Evolutionary conservation across 169 alveolate genomes (phyloP), one percentile per base, ranked within the genome.

Genomic region (Plasmodium berghei): DNA sequence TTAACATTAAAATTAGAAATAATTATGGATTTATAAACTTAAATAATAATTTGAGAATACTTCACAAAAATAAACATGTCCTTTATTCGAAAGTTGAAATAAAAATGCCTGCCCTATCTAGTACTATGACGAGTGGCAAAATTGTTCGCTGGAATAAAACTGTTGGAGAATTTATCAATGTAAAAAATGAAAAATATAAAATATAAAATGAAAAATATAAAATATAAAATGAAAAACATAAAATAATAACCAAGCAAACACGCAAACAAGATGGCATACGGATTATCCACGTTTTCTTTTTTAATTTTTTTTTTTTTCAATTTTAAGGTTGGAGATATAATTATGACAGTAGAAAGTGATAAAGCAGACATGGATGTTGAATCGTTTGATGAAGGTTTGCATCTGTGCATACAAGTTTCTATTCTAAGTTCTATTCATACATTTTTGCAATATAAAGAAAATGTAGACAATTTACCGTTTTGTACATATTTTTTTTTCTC

Each of bases 101-200:
- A 12, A 86, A 69, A 24, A 93, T 93, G 95, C 95, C 95, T 12
- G 93, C 95, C 9, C 72, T 93, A 20, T 85, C 93, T 58, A 93
- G 95, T 77, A 93, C 95, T 14, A 93, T 93, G 95, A 93, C 91
- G 12, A 66, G 89, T 48, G 95, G 95, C 46, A 96, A 94, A 64
- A 86, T 95, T 28, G 93, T 92, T 77, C 92, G 92, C 87, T 92
- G 96, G 96, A 75, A 90, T 46, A 92, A 92, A 72, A 62, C 74
- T 49, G 74, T 87, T 22, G 94, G 93, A n/a, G 96, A 92, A 20
- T 72, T 87, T 48, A 80, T 83, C n/a, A 63, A 88, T 20, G 96
- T 89, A 69, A 58, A 85, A 22, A 20, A n/a, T 49, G 9, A 46
- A 10, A 22, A 22, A n/a, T n/a, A n/a, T n/a, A n/a, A n/a, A n/a